Evolutionary conservation across 331 rosid species (phyloP).

Genomic region (Erythrophleum ivorense): DNA sequence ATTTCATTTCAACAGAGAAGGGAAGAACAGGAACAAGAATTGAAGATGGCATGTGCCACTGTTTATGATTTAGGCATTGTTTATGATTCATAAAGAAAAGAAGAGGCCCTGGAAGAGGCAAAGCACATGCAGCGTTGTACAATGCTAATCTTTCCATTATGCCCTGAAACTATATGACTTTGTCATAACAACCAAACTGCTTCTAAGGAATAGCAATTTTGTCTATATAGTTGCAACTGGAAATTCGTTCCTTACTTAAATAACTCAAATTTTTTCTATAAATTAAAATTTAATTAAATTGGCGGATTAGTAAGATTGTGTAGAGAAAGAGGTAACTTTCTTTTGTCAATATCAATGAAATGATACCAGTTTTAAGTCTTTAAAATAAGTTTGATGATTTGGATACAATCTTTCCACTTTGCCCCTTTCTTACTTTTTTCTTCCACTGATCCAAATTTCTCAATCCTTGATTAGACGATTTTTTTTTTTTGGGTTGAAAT

Average conservation of each 20-base stretch:
- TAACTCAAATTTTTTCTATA: neutral
- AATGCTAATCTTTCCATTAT: neutral
- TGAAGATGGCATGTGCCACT: slow-evolving; percentile 58
- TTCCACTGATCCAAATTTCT: too few species aligned
- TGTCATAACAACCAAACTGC: neutral
- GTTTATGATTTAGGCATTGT: slow-evolving; percentile 38
- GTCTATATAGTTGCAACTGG: neutral
- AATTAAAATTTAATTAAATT: too few species aligned
- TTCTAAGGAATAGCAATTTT: neutral
- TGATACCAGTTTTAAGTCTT: neutral
- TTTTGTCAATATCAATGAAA: neutral
- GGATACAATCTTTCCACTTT: too few species aligned
- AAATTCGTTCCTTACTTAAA: neutral
- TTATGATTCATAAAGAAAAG: slow-evolving; percentile 26
- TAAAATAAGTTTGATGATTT: neutral
- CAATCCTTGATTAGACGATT: neutral
- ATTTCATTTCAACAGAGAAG: slow-evolving; percentile 29
- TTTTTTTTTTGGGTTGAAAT: neutral
- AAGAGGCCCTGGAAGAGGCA: neutral
- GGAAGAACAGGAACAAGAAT: slow-evolving; percentile 42
- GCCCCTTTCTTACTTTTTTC: too few species aligned
- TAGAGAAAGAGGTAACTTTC: neutral
- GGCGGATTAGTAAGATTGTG: neutral
- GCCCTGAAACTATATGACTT: neutral
- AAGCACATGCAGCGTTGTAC: slow-evolving; percentile 32